phyloP scores from a whole-genome alignment of 306 rosid genomes.

The Betula pendula region DNA sequence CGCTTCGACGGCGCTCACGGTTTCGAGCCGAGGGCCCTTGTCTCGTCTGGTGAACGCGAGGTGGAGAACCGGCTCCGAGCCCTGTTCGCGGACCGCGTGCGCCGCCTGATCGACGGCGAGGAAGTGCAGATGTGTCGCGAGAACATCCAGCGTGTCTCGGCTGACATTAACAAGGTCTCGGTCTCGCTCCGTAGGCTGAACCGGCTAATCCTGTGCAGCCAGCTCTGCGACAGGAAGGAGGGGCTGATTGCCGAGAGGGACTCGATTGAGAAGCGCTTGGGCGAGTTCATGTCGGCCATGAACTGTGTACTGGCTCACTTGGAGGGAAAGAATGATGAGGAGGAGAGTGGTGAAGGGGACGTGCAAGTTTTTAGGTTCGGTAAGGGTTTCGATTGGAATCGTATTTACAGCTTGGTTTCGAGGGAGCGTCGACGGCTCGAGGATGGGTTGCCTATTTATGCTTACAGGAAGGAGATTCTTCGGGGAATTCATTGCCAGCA shows the following conservation, averaged over 20 bases:
- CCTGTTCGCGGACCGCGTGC: constrained; percentile 45
- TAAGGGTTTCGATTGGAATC: constrained; percentile 47
- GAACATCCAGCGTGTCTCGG: constrained; percentile 30
- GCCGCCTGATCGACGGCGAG: constrained; percentile 51
- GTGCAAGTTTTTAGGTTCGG: constrained; percentile 43
- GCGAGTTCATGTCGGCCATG: constrained; percentile 73
- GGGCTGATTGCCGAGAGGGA: constrained; percentile 42
- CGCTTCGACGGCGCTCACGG: constrained; percentile 51
- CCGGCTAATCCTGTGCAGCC: rapidly evolving
- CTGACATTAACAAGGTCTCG: constrained; percentile 30
- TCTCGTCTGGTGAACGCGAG: constrained; percentile 49
- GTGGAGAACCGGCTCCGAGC: constrained; percentile 44
- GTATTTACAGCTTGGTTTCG: constrained; percentile 44
- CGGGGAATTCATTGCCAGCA: constrained; percentile 55
- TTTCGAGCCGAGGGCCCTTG: constrained; percentile 46
- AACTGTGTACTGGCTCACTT: constrained; percentile 50
- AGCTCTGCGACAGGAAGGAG: constrained; percentile 20
- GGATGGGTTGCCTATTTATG: constrained; percentile 84
- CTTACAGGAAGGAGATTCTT: constrained; percentile 69
- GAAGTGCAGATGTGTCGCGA: constrained; percentile 48
- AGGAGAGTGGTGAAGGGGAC: constrained; percentile 21
- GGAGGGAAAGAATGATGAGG: constrained; percentile 25
- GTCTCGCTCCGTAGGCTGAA: not conserved
- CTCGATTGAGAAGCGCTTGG: constrained; percentile 45
- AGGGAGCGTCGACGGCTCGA: constrained; percentile 76